Percentiles rank a stretch among this genome's conserved stretches.
Evolutionary conservation across 768 basidiomycete genomes (phyloP).

Genomic region (Lactifluus volemus): DNA sequence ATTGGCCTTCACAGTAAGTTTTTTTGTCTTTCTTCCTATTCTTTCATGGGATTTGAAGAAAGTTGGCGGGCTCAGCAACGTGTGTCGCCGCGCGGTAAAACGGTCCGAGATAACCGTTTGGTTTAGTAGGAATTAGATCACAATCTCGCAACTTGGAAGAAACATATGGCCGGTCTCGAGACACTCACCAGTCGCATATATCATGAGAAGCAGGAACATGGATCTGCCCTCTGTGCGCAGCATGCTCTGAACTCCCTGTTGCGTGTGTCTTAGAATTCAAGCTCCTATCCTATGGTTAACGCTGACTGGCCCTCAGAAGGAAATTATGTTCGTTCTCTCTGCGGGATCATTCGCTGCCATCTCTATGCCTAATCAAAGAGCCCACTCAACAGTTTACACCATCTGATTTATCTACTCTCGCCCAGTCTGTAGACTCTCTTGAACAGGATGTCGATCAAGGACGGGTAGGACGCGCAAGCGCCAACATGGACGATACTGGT

Average conservation of each 20-base stretch:
- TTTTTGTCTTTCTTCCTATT: not conserved
- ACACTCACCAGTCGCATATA: slow-evolving; percentile 51
- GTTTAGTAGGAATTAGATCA: not conserved
- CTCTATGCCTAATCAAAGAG: slow-evolving; percentile 16
- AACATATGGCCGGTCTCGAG: slow-evolving; percentile 50
- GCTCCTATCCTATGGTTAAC: slow-evolving; percentile 3
- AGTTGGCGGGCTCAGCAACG: not conserved
- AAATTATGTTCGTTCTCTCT: slow-evolving; percentile 36
- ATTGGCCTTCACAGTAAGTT: not conserved
- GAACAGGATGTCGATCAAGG: slow-evolving; percentile 52
- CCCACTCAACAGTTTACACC: slow-evolving; percentile 52
- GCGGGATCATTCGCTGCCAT: not conserved
- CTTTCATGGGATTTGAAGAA: not conserved
- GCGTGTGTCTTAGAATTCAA: slow-evolving; percentile 40
- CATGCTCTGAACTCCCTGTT: slow-evolving; percentile 77
- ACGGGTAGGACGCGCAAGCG: slow-evolving; percentile 38
- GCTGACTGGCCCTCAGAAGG: slow-evolving; percentile 30
- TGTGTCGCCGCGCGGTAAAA: not conserved
- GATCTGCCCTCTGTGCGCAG: slow-evolving; percentile 82
- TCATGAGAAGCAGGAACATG: slow-evolving; percentile 68
- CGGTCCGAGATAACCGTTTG: slow-evolving; percentile 6
- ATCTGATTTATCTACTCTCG: slow-evolving; percentile 70
- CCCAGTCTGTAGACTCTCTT: slow-evolving; percentile 53
- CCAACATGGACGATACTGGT: slow-evolving; percentile 94
- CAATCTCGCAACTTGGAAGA: not conserved